Evolutionary conservation across 768 basidiomycete species (phyloP).

Genomic region (Cystobasidium ongulense): DNA sequence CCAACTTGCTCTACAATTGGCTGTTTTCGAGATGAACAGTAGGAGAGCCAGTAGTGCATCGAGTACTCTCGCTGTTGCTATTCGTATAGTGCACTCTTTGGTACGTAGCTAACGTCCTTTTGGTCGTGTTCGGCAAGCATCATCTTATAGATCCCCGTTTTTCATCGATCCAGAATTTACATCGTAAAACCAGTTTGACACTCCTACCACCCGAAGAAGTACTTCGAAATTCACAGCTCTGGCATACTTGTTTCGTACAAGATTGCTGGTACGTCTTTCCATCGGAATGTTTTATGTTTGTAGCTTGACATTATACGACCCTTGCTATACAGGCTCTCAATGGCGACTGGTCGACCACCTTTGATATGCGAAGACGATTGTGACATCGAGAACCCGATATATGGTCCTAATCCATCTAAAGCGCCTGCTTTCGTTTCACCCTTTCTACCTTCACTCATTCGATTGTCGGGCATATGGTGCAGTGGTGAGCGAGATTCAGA

Average conservation of each 20-base stretch:
- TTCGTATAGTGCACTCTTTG: background rate
- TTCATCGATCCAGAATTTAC: background rate
- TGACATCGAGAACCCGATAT: background rate
- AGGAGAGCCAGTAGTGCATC: background rate
- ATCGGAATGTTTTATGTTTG: too few species aligned
- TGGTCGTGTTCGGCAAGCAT: too few species aligned
- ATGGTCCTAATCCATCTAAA: background rate
- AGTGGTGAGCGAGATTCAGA: too few species aligned
- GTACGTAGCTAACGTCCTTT: too few species aligned
- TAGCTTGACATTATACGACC: too few species aligned
- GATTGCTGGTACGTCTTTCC: background rate
- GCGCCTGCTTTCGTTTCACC: background rate
- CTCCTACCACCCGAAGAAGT: background rate
- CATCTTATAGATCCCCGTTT: background rate
- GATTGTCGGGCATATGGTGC: background rate
- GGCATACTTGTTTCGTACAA: background rate
- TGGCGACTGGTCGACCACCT: background rate
- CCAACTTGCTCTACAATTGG: background rate
- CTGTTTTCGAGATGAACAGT: slow-evolving; percentile 17
- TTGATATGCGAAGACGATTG: background rate
- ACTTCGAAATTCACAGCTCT: background rate
- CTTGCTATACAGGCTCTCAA: slow-evolving; percentile 11
- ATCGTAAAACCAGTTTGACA: background rate
- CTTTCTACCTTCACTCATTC: background rate
- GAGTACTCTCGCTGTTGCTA: background rate